These are phyloP conservation scores for Aspergillus sparsus DNA, from an alignment of 495 filamentous ascomycete genomes.

Conservation along the genomic window DNA sequence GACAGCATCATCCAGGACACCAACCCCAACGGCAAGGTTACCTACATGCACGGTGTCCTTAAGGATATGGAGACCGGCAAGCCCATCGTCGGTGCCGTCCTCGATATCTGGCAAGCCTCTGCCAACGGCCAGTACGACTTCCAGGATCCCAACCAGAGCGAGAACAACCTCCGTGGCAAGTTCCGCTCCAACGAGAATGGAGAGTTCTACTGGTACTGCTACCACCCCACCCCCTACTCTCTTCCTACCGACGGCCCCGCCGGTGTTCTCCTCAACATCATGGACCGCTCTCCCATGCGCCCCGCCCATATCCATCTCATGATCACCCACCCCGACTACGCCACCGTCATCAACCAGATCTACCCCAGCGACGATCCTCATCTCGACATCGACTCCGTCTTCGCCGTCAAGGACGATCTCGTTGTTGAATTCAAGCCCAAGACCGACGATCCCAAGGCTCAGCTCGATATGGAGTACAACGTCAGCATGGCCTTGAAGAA, in stretches of 20 bases:
- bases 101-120: slow-evolving; percentile 86
- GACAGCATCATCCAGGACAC: slow-evolving; percentile 69
- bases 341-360: slow-evolving; percentile 62
- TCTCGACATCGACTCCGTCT: slow-evolving; percentile 62
- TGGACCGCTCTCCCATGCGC: slow-evolving; percentile 66
- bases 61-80: slow-evolving; percentile 70
- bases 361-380: slow-evolving; percentile 64
- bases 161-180: slow-evolving; percentile 84
- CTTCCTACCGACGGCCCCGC: slow-evolving; percentile 76
- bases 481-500: slow-evolving; percentile 50
- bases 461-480: slow-evolving; percentile 48
- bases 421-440: slow-evolving; percentile 63
- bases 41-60: slow-evolving; percentile 75
- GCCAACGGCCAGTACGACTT: slow-evolving; percentile 88
- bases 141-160: slow-evolving; percentile 76
- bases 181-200: slow-evolving; percentile 76
- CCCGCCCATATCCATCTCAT: slow-evolving; percentile 54
- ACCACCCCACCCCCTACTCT: slow-evolving; percentile 78
- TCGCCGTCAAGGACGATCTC: slow-evolving; percentile 66
- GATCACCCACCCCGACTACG: slow-evolving; percentile 51
- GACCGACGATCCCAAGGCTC: slow-evolving; percentile 48
- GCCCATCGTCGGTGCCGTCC: slow-evolving; percentile 67
- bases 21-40: slow-evolving; percentile 62
- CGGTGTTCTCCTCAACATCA: slow-evolving; percentile 63
- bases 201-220: slow-evolving; percentile 78